Conservation (phyloP, 352 stramenopile genomes). For the Pythium angustatum region DNA sequence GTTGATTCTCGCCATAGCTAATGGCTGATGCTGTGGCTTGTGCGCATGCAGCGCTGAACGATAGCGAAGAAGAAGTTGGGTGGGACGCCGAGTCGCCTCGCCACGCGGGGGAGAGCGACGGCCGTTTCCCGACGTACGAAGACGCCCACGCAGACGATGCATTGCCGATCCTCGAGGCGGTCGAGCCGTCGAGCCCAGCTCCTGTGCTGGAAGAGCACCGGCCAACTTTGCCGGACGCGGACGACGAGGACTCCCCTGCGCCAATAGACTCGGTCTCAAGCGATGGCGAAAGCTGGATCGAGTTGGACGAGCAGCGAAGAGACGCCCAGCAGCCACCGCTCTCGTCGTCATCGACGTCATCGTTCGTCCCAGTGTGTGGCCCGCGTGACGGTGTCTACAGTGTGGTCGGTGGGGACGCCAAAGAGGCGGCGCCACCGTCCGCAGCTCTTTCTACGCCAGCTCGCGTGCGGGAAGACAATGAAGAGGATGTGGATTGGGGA, state of each 20-base stretch:
- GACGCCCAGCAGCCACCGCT: constrained; percentile 43
- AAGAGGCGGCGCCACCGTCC: background rate
- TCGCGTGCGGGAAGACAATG: constrained; percentile 33
- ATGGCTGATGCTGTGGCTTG: no score
- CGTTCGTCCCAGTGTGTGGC: constrained; percentile 30
- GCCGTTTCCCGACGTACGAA: constrained; percentile 40
- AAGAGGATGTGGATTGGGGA: constrained; percentile 64
- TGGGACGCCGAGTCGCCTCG: constrained; percentile 67
- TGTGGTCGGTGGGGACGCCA: constrained; percentile 1
- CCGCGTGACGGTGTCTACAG: constrained; percentile 10
- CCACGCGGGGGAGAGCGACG: constrained; percentile 35
- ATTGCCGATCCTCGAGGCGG: background rate
- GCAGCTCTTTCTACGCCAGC: constrained; percentile 14
- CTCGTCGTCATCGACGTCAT: constrained; percentile 49
- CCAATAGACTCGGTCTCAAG: constrained; percentile 40
- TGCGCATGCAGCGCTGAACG: constrained; percentile 41
- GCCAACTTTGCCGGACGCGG: background rate
- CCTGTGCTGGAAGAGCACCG: constrained; percentile 15
- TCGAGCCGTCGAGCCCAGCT: constrained; percentile 2
- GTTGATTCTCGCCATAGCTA: no score
- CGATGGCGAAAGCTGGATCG: constrained; percentile 67
- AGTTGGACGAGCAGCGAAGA: constrained; percentile 48
- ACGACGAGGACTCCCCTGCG: constrained; percentile 8
- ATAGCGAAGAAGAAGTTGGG: constrained; percentile 66
- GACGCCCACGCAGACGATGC: constrained; percentile 17